Conservation (phyloP, 1,139 yeast genomes). For the Hyphopichia buzzinii region DNA sequence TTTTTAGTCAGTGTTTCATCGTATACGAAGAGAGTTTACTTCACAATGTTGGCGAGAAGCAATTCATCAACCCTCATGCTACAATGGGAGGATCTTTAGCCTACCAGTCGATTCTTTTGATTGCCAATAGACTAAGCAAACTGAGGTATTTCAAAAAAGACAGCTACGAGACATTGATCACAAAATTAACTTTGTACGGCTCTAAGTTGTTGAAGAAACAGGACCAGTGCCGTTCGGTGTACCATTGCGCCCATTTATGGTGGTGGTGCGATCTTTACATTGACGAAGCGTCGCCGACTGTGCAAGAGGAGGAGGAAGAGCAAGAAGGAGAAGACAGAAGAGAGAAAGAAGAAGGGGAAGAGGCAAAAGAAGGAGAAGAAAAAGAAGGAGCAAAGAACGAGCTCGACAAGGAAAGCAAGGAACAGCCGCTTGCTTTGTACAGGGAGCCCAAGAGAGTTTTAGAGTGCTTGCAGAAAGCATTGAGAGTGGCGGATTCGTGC, state of each 20-base stretch:
- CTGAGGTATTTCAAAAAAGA: slow-evolving; percentile 58
- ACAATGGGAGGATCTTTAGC: slow-evolving; percentile 39
- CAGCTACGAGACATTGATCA: slow-evolving; percentile 75
- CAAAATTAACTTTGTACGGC: slow-evolving; percentile 84
- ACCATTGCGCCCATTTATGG: slow-evolving; percentile 88
- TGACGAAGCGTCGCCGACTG: slow-evolving; percentile 26
- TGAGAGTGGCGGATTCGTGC: slow-evolving; percentile 89
- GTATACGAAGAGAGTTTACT: slow-evolving; percentile 76
- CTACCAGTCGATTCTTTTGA: slow-evolving; percentile 38
- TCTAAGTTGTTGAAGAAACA: slow-evolving; percentile 86
- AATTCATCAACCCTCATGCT: slow-evolving; percentile 33
- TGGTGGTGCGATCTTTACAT: slow-evolving; percentile 68
- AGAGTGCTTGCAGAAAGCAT: slow-evolving; percentile 58
- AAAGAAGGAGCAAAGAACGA: slow-evolving; percentile 5
- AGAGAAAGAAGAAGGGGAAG: slow-evolving; percentile 1
- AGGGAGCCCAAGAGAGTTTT: slow-evolving; percentile 44
- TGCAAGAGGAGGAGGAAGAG: slow-evolving; percentile 9
- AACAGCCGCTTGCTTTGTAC: slow-evolving; percentile 16
- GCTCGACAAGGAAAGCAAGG: slow-evolving; percentile 7
- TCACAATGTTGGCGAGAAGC: slow-evolving; percentile 16
- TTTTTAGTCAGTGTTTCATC: slow-evolving; percentile 83
- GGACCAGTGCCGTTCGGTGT: slow-evolving; percentile 91
- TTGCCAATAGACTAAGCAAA: slow-evolving; percentile 62
- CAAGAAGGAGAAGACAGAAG: slow-evolving; percentile 40
- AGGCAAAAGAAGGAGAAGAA: slow-evolving; percentile 3